Conservation (phyloP, 1,139 yeast genomes). For the Geotrichum candidum region DNA sequence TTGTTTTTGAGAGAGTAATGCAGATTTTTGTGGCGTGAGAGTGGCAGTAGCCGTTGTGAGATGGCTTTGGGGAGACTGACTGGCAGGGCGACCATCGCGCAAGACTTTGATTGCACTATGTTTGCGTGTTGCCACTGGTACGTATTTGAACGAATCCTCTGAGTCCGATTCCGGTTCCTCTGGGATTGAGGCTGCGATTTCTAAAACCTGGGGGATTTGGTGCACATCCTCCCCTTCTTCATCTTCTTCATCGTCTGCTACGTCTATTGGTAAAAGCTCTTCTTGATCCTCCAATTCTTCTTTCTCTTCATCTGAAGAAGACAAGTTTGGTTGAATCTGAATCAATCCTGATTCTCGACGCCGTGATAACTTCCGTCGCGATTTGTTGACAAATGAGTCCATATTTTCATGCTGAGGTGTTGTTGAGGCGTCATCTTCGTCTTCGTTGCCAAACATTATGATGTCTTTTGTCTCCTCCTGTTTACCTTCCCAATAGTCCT, state of each 20-base stretch:
- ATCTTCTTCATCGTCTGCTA: not conserved
- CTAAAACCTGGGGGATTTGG: not conserved
- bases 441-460: not conserved
- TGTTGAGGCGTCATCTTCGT: not conserved
- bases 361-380: constrained; percentile 1
- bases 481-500: not conserved
- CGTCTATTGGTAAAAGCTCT: not conserved
- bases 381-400: not conserved
- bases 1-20: constrained; percentile 5
- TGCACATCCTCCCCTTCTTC: not conserved
- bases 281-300: not conserved
- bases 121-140: not conserved
- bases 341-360: constrained; percentile 9
- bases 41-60: not conserved
- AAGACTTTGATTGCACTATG: not conserved
- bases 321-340: not conserved
- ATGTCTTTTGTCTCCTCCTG: not conserved
- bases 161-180: constrained; percentile 6
- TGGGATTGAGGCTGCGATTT: not conserved
- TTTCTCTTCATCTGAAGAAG: not conserved
- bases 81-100: not conserved
- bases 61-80: not conserved
- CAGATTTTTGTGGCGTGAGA: constrained; percentile 1
- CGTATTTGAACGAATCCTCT: not conserved
- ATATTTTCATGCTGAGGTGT: not conserved